phyloP scores from a whole-genome alignment of 1,284 basidiomycete genomes.

The Pseudozyma hubeiensis region DNA sequence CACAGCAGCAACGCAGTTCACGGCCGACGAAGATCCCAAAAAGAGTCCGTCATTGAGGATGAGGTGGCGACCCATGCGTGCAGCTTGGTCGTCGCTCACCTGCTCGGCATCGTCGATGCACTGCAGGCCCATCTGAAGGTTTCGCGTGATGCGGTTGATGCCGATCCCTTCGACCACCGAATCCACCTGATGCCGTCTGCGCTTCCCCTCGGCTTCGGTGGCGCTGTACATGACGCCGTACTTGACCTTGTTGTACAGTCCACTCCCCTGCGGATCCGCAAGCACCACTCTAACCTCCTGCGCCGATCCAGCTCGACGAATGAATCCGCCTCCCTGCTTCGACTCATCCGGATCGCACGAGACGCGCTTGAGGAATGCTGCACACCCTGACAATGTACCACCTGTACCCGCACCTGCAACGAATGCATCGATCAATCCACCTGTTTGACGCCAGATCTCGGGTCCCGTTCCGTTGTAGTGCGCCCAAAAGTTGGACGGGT shows the following conservation, averaged over 20 bases:
- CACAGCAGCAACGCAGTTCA: slow-evolving; percentile 90
- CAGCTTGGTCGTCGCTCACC: slow-evolving; percentile 65
- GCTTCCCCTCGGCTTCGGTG: slow-evolving; percentile 94
- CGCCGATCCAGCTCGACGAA: slow-evolving; percentile 19
- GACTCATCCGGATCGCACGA: slow-evolving; percentile 59
- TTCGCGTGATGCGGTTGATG: slow-evolving; percentile 64
- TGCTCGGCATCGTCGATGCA: slow-evolving; percentile 61
- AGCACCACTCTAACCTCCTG: slow-evolving; percentile 72
- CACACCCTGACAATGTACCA: slow-evolving; percentile 90
- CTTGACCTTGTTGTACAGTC: slow-evolving; percentile 85
- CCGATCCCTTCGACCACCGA: slow-evolving; percentile 77
- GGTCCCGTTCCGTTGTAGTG: slow-evolving; percentile 92
- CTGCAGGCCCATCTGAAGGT: slow-evolving; percentile 60
- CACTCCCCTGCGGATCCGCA: slow-evolving; percentile 93
- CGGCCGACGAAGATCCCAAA: slow-evolving; percentile 94
- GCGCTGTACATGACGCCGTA: slow-evolving; percentile 90
- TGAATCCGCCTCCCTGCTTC: slow-evolving; percentile 21
- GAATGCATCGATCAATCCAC: slow-evolving; percentile 84
- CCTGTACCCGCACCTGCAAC: slow-evolving; percentile 97
- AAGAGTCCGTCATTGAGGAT: slow-evolving; percentile 82
- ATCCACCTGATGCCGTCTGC: slow-evolving; percentile 81
- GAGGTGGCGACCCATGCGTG: slow-evolving; percentile 62
- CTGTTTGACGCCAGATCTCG: slow-evolving; percentile 94
- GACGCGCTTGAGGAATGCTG: slow-evolving; percentile 77
- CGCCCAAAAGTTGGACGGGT: slow-evolving; percentile 87